phyloP scores from a whole-genome alignment of 2,329 filamentous ascomycete species.

The Fusarium lyarnte region DNA sequence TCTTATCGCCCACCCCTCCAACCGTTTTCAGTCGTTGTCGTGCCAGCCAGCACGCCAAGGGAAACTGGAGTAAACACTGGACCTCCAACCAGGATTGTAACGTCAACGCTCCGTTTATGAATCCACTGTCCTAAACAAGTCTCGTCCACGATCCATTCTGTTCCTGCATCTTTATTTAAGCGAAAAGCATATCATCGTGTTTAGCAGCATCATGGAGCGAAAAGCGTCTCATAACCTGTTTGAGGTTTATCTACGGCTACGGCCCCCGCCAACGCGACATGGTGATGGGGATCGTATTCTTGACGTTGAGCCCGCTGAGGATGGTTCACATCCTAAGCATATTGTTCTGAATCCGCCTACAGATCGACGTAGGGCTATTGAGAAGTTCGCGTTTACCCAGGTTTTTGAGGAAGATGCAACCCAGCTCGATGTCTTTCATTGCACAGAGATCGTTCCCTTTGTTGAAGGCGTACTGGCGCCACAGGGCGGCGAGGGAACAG shows the following conservation, averaged over 20 bases:
- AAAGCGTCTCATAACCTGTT: conserved; percentile 70
- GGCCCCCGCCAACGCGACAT: conserved; percentile 68
- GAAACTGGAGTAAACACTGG: conserved; percentile 19
- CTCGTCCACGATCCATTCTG: conserved; percentile 11
- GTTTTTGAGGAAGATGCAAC: conserved; percentile 89
- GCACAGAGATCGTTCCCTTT: conserved; percentile 77
- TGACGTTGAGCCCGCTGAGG: conserved; percentile 71
- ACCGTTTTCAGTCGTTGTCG: conserved; percentile 24
- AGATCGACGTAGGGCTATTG: conserved; percentile 87
- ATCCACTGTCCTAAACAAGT: conserved; percentile 28
- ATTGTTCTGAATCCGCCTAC: conserved; percentile 83
- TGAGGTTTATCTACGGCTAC: conserved; percentile 88
- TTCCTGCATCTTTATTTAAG: conserved; percentile 15
- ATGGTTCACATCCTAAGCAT: conserved; percentile 65
- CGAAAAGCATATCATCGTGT: conserved; percentile 3
- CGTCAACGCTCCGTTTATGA: conserved; percentile 35
- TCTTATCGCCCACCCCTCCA: not conserved
- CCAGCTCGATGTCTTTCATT: conserved; percentile 88
- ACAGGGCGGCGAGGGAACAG: conserved; percentile 79
- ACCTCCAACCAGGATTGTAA: conserved; percentile 18
- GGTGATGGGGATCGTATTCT: conserved; percentile 74
- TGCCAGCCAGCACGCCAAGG: conserved; percentile 27
- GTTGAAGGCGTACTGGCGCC: conserved; percentile 83
- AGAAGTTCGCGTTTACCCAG: conserved; percentile 92
- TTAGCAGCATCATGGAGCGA: conserved; percentile 51